These are phyloP conservation scores for Prinsepia uniflora DNA, from an alignment of 306 rosid species.

Conservation along the genomic window DNA sequence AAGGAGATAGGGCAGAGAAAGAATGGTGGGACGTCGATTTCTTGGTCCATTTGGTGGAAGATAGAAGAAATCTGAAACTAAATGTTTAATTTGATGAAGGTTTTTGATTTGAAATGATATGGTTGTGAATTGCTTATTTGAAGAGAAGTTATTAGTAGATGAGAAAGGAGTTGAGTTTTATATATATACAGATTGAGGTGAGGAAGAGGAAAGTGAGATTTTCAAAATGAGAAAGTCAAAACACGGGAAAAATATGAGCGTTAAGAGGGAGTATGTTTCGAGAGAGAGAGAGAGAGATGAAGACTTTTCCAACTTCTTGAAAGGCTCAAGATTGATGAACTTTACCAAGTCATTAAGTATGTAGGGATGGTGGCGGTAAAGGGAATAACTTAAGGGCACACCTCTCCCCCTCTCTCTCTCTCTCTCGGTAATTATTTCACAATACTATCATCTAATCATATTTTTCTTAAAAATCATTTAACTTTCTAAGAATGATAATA, in stretches of 20 bases:
- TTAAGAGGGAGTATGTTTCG: slow-evolving; percentile 3
- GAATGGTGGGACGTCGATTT: slow-evolving; percentile 66
- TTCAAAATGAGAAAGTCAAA: slow-evolving; percentile 37
- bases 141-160: slow-evolving; percentile 10
- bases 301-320: slow-evolving; percentile 40
- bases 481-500: too few relatives aligned
- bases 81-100: too few relatives aligned
- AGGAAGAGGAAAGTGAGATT: slow-evolving; percentile 15
- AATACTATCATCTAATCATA: too few relatives aligned
- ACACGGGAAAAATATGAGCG: slow-evolving; percentile 36
- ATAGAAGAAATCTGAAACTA: background rate
- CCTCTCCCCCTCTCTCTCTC: too few relatives aligned
- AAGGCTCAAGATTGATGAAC: slow-evolving; percentile 32
- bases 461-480: too few relatives aligned
- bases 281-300: background rate
- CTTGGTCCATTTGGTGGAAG: slow-evolving; percentile 35
- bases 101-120: background rate
- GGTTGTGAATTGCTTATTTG: slow-evolving; percentile 33
- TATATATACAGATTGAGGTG: slow-evolving; percentile 16
- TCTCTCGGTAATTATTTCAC: too few relatives aligned
- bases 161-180: slow-evolving; percentile 13
- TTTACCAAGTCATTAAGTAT: slow-evolving; percentile 26
- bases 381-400: background rate
- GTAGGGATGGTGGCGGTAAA: background rate
- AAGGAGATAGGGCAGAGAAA: slow-evolving; percentile 79